These are phyloP conservation scores for Silene noctiflora DNA, from an alignment of 179 eudicot genomes.

Conservation along the genomic window DNA sequence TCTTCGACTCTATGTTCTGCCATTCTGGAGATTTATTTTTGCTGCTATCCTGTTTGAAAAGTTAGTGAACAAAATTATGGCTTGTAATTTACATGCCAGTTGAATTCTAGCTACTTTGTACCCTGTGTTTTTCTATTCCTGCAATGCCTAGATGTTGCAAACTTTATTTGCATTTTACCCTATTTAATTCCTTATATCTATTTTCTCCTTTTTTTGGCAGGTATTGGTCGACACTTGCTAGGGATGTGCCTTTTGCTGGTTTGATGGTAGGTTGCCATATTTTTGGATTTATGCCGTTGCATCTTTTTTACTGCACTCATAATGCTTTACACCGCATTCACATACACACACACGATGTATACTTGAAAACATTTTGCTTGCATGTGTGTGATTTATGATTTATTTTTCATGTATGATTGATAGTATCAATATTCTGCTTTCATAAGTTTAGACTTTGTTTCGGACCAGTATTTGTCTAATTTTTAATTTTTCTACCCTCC, in stretches of 20 bases:
- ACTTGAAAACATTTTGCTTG: too few relatives aligned
- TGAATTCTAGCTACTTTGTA: not conserved
- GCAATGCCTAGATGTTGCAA: not conserved
- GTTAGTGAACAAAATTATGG: not conserved
- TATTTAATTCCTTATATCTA: not conserved
- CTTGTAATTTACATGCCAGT: not conserved
- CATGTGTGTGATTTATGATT: not conserved
- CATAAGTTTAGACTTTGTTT: not conserved
- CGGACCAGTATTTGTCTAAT: not conserved
- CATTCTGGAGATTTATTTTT: not conserved
- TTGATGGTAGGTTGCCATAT: constrained; percentile 55
- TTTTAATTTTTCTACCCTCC: not conserved
- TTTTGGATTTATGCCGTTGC: not conserved
- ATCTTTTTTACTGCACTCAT: not conserved
- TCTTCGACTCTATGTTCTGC: not conserved
- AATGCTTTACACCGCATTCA: not conserved
- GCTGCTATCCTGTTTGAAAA: not conserved
- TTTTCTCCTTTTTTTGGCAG: constrained; percentile 38
- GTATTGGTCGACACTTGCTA: constrained; percentile 88
- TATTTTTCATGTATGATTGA: constrained; percentile 3
- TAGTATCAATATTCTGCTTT: not conserved
- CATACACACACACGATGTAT: too few relatives aligned
- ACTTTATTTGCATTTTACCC: not conserved
- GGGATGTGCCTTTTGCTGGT: constrained; percentile 98
- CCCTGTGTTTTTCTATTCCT: not conserved